Evolutionary conservation across 352 stramenopile genomes (phyloP), one percentile per base, ranked within the genome.

Genomic region (Phytophthora syringae): DNA sequence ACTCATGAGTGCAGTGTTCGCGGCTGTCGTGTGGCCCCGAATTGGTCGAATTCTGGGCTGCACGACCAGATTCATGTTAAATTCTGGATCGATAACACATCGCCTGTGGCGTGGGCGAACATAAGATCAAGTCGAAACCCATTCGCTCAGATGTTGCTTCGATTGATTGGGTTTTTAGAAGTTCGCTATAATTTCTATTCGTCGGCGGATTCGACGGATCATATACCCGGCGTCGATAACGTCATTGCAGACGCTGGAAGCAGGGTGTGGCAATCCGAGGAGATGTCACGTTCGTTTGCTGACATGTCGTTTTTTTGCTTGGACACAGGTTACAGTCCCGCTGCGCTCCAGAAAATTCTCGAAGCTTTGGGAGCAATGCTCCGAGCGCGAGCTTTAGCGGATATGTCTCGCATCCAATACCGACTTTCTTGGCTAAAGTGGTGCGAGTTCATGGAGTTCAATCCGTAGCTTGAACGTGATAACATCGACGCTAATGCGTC

Each of bases 321-420:
- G 63, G 55, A 22, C 21, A 22, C 56, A 72, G 56, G 44, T 72
- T 18, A 7, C 9, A 25, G 30, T 63, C 7, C 56, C 64, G 7
- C 15, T 1, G 13, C 12, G 53, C 45, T 67, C 18, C 20, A 56
- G 56, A 10, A 52, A 67, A 44, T 30, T 59, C 57, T 66, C 18
- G 37, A 36, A 15, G 32, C 56, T 60, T 15, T 67, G 56, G 56
- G 64, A 27, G 44, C 57, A 27, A 55, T 72, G 25, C 22, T 72
- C 37, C 27, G 56, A 20, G 55, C 51, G 13, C 51, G 45, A 22
- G 55, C 56, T 50, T 10, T 67, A 50, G 27, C 56, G 5, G 37
- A 62, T 3, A 54, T 43, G 1, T 60, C 51, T 1, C 1, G 44
- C 0, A 18, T 10, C 0, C 25, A 49, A 7, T 67, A 72, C 30